These are phyloP conservation scores for Fusarium chaquense DNA, from an alignment of 2,329 filamentous ascomycete genomes.

Conservation along the genomic window DNA sequence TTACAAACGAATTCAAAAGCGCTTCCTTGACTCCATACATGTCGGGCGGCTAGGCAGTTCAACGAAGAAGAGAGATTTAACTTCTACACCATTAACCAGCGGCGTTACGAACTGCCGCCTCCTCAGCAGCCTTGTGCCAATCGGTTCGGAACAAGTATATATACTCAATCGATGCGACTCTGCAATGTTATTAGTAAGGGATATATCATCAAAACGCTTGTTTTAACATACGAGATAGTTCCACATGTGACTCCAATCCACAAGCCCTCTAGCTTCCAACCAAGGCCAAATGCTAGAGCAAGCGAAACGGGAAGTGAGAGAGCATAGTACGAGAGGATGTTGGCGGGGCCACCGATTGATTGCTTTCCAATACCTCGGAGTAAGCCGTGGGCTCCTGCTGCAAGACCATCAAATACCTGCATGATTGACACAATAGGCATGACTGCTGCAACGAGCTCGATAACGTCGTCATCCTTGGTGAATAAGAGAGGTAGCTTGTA, in stretches of 20 bases:
- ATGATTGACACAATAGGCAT: slow-evolving; percentile 88
- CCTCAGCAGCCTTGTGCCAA: slow-evolving; percentile 65
- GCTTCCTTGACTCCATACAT: neutral
- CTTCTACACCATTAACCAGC: slow-evolving; percentile 50
- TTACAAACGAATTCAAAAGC: neutral
- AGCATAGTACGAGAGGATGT: slow-evolving; percentile 86
- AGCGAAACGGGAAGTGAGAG: slow-evolving; percentile 89
- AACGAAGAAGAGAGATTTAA: too few relatives aligned
- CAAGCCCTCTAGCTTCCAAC: slow-evolving; percentile 82
- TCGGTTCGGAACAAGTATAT: slow-evolving; percentile 64
- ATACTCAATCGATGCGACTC: slow-evolving; percentile 67
- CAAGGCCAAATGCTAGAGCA: slow-evolving; percentile 78
- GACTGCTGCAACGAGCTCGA: slow-evolving; percentile 73
- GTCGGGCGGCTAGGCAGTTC: too few relatives aligned
- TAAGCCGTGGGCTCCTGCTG: slow-evolving; percentile 84
- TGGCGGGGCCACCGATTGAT: slow-evolving; percentile 89
- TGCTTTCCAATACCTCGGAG: slow-evolving; percentile 89
- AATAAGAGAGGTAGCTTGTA: slow-evolving; percentile 82
- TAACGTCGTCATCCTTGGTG: slow-evolving; percentile 78
- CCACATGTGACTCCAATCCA: slow-evolving; percentile 85
- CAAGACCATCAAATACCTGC: slow-evolving; percentile 88
- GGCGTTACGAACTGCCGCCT: slow-evolving; percentile 65
- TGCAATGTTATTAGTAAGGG: slow-evolving; percentile 44
- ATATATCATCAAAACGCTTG: neutral
- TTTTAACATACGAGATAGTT: slow-evolving; percentile 66